Evolutionary conservation across 305 asterid genomes (phyloP).

Genomic region (Fraxinus sp.): DNA sequence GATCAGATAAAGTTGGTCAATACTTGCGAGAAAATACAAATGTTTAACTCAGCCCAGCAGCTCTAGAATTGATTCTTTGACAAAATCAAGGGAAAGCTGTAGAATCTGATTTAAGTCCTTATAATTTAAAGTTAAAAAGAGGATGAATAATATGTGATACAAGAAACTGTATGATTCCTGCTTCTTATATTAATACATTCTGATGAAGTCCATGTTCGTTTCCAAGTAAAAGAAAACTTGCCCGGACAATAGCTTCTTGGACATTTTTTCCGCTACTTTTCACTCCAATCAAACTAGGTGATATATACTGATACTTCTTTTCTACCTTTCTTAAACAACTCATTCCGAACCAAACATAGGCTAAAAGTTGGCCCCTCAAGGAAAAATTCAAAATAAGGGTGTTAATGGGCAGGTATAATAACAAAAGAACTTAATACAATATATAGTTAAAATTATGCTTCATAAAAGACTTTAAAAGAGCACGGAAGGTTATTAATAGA

Average conservation of each 20-base stretch:
- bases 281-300: neutral
- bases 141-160: slow-evolving; percentile 3
- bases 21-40: neutral
- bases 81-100: neutral
- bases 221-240: neutral
- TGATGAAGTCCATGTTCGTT: neutral
- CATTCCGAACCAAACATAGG: neutral
- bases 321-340: neutral
- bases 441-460: neutral
- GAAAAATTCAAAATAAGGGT: neutral
- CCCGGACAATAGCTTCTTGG: neutral
- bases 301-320: neutral
- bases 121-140: neutral
- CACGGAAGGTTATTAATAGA: neutral
- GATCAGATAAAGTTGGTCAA: neutral
- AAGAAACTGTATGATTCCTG: neutral
- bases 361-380: neutral
- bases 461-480: neutral
- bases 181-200: neutral
- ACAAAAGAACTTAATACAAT: neutral
- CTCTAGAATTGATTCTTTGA: neutral
- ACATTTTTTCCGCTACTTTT: neutral
- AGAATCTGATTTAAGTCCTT: neutral
- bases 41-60: neutral
- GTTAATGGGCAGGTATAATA: neutral